Conservation (phyloP, 345 rosid genomes). For the Gossypium sturtianum region DNA sequence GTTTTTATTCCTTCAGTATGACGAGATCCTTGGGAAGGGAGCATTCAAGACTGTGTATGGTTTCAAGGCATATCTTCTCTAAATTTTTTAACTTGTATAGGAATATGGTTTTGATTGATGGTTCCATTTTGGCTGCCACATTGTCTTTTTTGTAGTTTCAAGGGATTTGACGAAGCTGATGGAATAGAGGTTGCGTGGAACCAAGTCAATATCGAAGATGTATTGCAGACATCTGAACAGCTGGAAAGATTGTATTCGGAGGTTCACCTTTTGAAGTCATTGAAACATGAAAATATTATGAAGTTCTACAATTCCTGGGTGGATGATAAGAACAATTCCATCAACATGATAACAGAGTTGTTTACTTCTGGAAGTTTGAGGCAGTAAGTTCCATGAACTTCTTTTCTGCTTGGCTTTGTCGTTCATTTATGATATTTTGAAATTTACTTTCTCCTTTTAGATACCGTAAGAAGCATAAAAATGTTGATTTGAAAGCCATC, state of each 20-base stretch:
- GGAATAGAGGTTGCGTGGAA: conserved; percentile 98
- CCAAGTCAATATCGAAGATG: conserved; percentile 68
- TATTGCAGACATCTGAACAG: conserved; percentile 65
- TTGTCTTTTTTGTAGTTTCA: conserved; percentile 38
- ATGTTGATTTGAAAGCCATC: conserved; percentile 46
- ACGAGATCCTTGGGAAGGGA: conserved; percentile 83
- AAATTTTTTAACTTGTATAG: conserved; percentile 3
- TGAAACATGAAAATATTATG: conserved; percentile 77
- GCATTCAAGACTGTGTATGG: conserved; percentile 97
- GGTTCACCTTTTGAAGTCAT: conserved; percentile 68
- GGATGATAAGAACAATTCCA: conserved; percentile 71
- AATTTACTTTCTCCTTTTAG: conserved; percentile 11
- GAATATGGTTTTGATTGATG: not conserved
- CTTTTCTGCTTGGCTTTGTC: conserved; percentile 15
- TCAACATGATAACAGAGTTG: conserved; percentile 90
- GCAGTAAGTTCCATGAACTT: conserved; percentile 42
- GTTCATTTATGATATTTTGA: not conserved
- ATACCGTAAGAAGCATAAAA: conserved; percentile 47
- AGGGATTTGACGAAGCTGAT: conserved; percentile 72
- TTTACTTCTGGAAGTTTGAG: conserved; percentile 91
- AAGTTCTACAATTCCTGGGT: conserved; percentile 83
- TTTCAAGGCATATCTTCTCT: conserved; percentile 27
- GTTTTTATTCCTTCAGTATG: conserved; percentile 36
- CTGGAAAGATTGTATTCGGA: conserved; percentile 76
- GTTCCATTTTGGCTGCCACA: not conserved